These are phyloP conservation scores for Erigeron canadensis DNA, from an alignment of 129 eudicot species.

Conservation along the genomic window DNA sequence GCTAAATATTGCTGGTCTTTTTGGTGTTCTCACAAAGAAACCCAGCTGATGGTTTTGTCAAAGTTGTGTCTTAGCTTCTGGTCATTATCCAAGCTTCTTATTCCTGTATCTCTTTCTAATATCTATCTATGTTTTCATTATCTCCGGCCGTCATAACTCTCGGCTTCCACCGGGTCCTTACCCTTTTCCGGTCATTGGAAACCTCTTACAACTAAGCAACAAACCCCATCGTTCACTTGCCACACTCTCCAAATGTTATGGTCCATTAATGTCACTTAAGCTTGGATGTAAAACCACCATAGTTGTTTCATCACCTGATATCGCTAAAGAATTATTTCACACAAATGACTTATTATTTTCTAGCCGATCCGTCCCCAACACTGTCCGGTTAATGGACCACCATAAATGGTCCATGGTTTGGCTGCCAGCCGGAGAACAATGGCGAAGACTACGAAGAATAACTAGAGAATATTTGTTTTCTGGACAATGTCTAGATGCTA, in stretches of 20 bases:
- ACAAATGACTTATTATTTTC: neutral
- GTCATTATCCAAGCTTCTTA: neutral
- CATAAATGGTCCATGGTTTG: neutral
- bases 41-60: too few species aligned
- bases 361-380: neutral
- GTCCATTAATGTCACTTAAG: constrained; percentile 9
- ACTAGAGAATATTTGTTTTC: constrained; percentile 7
- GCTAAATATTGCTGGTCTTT: too few species aligned
- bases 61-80: too few species aligned
- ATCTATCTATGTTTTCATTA: neutral
- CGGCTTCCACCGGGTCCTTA: constrained; percentile 4
- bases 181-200: constrained; percentile 7
- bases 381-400: neutral
- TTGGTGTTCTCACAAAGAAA: too few species aligned
- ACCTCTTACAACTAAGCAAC: neutral
- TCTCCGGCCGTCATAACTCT: neutral
- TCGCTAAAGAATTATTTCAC: neutral
- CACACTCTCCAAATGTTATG: neutral
- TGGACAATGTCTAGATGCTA: neutral
- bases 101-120: neutral
- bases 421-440: neutral
- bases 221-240: constrained; percentile 7
- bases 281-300: neutral
- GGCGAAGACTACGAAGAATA: neutral
- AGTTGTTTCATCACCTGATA: constrained; percentile 5